Percentiles rank a stretch among this genome's conserved stretches.
Evolutionary conservation across 441 rosid species (phyloP).

Genomic region (Biscutella laevigata): DNA sequence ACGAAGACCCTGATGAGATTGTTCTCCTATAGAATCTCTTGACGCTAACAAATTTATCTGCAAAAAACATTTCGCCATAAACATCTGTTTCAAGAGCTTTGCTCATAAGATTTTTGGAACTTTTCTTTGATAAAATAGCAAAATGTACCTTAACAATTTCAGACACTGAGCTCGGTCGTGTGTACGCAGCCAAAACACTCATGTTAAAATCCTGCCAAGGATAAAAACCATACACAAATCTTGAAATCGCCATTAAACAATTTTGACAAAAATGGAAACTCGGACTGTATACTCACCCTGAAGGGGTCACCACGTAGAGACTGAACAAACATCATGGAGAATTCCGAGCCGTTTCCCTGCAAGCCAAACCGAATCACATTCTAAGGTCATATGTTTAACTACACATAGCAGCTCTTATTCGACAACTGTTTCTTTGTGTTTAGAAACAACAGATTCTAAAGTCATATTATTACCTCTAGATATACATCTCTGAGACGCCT

Average conservation of each 20-base stretch:
- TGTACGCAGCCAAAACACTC: slow-evolving; percentile 84
- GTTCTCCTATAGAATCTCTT: slow-evolving; percentile 35
- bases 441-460: not conserved
- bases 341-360: slow-evolving; percentile 61
- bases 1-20: slow-evolving; percentile 24
- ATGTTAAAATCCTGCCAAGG: slow-evolving; percentile 68
- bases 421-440: not conserved
- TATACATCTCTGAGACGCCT: slow-evolving; percentile 85
- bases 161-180: slow-evolving; percentile 72
- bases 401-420: not conserved
- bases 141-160: slow-evolving; percentile 79
- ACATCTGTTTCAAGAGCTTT: not conserved
- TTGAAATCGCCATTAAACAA: not conserved
- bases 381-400: slow-evolving; percentile 1
- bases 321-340: slow-evolving; percentile 89
- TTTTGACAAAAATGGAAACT: not conserved
- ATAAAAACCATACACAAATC: not conserved
- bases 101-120: not conserved
- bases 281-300: slow-evolving; percentile 42
- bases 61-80: not conserved
- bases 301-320: slow-evolving; percentile 92
- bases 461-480: no score
- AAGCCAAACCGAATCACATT: slow-evolving; percentile 8
- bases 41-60: slow-evolving; percentile 83
- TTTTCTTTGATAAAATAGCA: not conserved